Evolutionary conservation across 257 asterid genomes (phyloP).

Genomic region (Capsicum rhomboideum): DNA sequence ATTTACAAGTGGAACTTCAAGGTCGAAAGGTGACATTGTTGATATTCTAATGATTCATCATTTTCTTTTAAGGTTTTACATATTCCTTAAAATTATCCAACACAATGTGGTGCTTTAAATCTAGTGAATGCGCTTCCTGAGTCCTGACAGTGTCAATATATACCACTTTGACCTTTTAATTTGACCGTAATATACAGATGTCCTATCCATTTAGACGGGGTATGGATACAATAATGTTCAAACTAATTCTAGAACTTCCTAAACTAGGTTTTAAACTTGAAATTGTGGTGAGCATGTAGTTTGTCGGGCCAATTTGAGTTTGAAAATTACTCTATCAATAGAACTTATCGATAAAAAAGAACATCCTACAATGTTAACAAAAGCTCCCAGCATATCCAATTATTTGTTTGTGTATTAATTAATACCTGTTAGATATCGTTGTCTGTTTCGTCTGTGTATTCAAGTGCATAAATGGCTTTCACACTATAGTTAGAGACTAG

Average conservation of each 20-base stretch:
- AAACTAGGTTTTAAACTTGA: background rate
- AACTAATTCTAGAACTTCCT: background rate
- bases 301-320: background rate
- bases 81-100: background rate
- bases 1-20: conserved; percentile 98
- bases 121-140: background rate
- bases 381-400: background rate
- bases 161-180: background rate
- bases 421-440: background rate
- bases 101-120: background rate
- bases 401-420: background rate
- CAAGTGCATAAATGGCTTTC: background rate
- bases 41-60: background rate
- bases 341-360: background rate
- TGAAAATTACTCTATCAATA: background rate
- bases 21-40: conserved; percentile 73
- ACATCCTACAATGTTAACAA: background rate
- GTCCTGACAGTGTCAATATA: background rate
- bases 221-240: background rate
- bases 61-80: background rate
- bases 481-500: background rate
- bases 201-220: background rate
- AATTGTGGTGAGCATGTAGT: background rate
- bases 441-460: background rate
- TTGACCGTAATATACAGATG: background rate